A percentile compares a stretch with the other conserved stretches of the same genome.
These are phyloP conservation scores for Trichoderma semiorbis DNA, from an alignment of 2,329 filamentous ascomycete species.

Conservation along the genomic window DNA sequence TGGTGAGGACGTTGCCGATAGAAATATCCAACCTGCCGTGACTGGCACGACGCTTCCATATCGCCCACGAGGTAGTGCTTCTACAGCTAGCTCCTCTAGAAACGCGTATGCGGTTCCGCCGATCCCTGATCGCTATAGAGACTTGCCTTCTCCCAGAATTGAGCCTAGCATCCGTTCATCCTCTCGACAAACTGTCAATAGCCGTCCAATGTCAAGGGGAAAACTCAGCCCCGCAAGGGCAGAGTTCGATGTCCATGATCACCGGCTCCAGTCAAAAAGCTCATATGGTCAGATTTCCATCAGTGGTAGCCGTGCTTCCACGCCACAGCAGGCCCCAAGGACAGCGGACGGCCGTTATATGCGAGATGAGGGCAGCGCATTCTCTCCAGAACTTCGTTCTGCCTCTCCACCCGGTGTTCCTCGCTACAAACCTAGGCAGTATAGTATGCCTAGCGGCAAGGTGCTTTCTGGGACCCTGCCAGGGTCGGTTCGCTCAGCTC, in stretches of 20 bases:
- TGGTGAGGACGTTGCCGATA: constrained; percentile 63
- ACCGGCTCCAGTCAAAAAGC: not conserved
- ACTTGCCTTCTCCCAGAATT: not conserved
- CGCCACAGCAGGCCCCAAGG: not conserved
- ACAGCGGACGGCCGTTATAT: constrained; percentile 14
- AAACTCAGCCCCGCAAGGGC: not conserved
- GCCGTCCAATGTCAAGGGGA: not conserved
- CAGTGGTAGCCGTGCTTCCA: not conserved
- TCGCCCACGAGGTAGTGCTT: constrained; percentile 11
- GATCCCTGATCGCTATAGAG: not conserved
- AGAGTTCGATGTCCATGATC: not conserved
- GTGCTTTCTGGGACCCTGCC: not conserved
- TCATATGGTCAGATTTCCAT: constrained; percentile 15
- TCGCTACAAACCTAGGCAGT: constrained; percentile 15
- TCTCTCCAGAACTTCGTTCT: not conserved
- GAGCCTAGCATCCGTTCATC: not conserved
- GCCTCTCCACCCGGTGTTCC: constrained; percentile 16
- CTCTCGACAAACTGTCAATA: not conserved
- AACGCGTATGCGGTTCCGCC: not conserved
- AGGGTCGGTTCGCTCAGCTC: constrained; percentile 17
- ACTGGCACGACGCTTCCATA: not conserved
- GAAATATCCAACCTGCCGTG: constrained; percentile 43
- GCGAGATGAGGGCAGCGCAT: constrained; percentile 4
- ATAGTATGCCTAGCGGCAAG: constrained; percentile 12
- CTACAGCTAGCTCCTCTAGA: constrained; percentile 1